Evolutionary conservation across 257 asterid species (phyloP).

Genomic region (Nicotiana paniculata): DNA sequence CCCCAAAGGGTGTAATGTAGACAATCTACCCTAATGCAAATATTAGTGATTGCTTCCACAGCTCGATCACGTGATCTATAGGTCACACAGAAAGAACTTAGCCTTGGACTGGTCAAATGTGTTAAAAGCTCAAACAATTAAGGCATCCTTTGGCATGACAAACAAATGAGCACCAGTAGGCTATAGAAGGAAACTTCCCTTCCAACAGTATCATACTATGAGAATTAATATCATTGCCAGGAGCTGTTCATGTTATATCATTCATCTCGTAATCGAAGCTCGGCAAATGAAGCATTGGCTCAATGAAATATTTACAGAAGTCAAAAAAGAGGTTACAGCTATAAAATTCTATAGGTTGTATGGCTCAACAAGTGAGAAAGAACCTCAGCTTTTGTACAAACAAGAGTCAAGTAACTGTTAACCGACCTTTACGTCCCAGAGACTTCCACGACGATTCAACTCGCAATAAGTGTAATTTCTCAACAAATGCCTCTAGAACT

Average conservation of each 20-base stretch:
- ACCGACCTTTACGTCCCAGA: conserved; percentile 39
- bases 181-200: background rate
- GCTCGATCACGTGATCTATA: too few species aligned
- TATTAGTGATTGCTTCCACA: too few species aligned
- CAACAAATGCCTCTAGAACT: conserved; percentile 70
- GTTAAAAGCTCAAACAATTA: too few species aligned
- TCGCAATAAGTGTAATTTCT: conserved; percentile 64
- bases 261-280: background rate
- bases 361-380: background rate
- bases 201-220: background rate
- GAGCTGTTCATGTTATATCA: background rate
- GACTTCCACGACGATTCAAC: conserved; percentile 67
- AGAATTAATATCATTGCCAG: background rate
- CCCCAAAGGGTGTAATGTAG: too few species aligned
- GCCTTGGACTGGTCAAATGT: too few species aligned
- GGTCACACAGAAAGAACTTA: too few species aligned
- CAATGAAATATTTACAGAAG: background rate
- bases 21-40: too few species aligned
- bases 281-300: background rate
- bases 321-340: background rate
- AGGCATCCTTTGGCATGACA: background rate
- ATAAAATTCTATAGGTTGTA: background rate
- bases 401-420: conserved; percentile 40
- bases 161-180: background rate
- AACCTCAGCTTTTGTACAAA: background rate